Evolutionary conservation across 139 green algal species (phyloP), one percentile per base, ranked within the genome.

Genomic region (Deuterostichococcus epilithicus): DNA sequence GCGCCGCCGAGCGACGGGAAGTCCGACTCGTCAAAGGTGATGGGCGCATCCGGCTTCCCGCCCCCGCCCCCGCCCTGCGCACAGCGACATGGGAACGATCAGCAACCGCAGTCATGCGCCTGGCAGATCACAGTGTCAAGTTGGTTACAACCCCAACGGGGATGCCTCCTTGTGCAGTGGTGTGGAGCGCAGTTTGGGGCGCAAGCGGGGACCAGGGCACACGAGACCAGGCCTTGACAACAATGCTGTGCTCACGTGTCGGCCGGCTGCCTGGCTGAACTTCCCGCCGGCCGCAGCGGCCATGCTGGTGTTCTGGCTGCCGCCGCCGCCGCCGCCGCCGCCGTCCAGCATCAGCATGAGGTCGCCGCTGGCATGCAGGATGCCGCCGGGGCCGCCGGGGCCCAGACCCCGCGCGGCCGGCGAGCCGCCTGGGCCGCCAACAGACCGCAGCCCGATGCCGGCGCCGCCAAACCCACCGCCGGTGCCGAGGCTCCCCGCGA

Each of bases 321-420:
- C 59, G 25, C 37, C 52, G 28, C 76, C 73, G 38, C 39, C 37
- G 30, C 71, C 36, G 52, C 68, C 23, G 32, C 66, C 72, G 75
- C 85, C 88, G 80, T 82, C 77, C 65, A 91, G 80, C 85, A 91
- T 87, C 38, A 80, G 70, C 35, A 90, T 71, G 66, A 90, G 70
- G 78, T 90, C 81, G 60, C 81, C 78, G 58, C 81, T 84, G 44
- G 86, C 81, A 23, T 81, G 47, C 59, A 75, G 32, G 15, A 45
- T 34, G 60, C 68, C 65, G 4, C 73, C 47, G 26, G 59, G 42
- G 3, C 37, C 70, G 39, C 68, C 74, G 39, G 74, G 69, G 32
- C 44, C 37, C 2, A 39, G 34, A 13, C 2, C 34, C 72, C 34
- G 5, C 22, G 58, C 52, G 35, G n/a, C n/a, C n/a, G 33, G 70